Evolutionary conservation across 2,329 filamentous ascomycete species (phyloP).

Genomic region (Alternaria sp.): DNA sequence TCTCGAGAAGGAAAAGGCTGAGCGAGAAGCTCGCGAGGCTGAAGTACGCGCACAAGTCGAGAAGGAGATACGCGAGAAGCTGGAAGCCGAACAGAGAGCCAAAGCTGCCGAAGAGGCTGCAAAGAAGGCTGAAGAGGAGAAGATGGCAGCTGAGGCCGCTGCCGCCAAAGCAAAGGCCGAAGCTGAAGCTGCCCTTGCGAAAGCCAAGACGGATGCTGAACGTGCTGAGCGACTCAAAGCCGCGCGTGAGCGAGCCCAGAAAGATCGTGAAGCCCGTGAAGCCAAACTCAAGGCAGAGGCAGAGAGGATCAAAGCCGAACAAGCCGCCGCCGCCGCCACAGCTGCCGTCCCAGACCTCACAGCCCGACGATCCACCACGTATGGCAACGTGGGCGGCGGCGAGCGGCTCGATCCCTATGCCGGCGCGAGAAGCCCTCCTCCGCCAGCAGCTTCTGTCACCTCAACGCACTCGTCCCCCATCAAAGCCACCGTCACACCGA

Average conservation of each 20-base stretch:
- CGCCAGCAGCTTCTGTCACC: slow-evolving; percentile 41
- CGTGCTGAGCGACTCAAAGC: slow-evolving; percentile 45
- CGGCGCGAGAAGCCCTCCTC: slow-evolving; percentile 58
- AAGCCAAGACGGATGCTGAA: slow-evolving; percentile 47
- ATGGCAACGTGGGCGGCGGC: slow-evolving; percentile 63
- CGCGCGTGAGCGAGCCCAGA: slow-evolving; percentile 52
- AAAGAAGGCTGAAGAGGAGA: slow-evolving; percentile 50
- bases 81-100: slow-evolving; percentile 51
- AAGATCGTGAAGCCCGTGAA: slow-evolving; percentile 50
- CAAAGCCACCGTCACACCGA: slow-evolving; percentile 51
- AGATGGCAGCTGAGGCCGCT: slow-evolving; percentile 39
- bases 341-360: slow-evolving; percentile 31
- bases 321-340: slow-evolving; percentile 33
- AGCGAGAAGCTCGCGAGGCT: slow-evolving; percentile 49
- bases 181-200: slow-evolving; percentile 43
- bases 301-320: slow-evolving; percentile 39
- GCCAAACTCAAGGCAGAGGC: slow-evolving; percentile 49
- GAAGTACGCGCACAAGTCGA: slow-evolving; percentile 50
- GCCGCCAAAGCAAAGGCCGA: slow-evolving; percentile 46
- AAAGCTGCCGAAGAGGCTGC: slow-evolving; percentile 53
- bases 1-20: slow-evolving; percentile 54
- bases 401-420: slow-evolving; percentile 77
- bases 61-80: slow-evolving; percentile 54
- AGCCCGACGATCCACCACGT: slow-evolving; percentile 46
- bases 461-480: slow-evolving; percentile 52